Evolutionary conservation across 805 yeast genomes (phyloP), one percentile per base, ranked within the genome.

Genomic region (Cyberlindnera japonica): DNA sequence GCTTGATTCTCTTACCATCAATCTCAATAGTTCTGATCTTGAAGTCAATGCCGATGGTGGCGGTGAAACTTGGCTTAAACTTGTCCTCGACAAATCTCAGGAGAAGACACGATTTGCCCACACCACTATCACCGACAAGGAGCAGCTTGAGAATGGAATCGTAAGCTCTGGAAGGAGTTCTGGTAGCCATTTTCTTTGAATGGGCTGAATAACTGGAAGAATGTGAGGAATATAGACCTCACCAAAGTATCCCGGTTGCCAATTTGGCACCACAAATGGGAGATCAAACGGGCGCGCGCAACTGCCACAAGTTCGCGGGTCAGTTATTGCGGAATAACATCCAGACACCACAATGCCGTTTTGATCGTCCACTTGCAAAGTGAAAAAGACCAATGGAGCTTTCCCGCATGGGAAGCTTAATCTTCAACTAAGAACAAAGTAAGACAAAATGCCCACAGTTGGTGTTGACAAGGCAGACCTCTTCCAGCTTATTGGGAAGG

Each of bases 41-140:
- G 76, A 93, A 93, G 65, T 93, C 99, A 57, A 93, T 93, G 40
- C 99, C 99, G 57, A 93, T 93, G 35, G 99, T 93, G 44, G 98
- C 89, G 67, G 93, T 93, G 66, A 91, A 93, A 16, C 93, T 80
- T 5, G 98, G 97, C 56, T 91, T 90, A 71, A 93, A 93, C 65
- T 89, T 90, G 66, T 91, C 97, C 55, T 89, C 96, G 45, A 91
- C 95, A 67, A 91, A 91, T 60, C 98, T 79, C 49, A 91, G 77
- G 55, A 90, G 71, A 45, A 90, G 73, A 72, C 97, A 91, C 30
- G 97, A 83, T 59, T 85, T 85, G 26, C 95, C 95, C 33, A 85
- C 93, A 45, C 87, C 87, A 23, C 95, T 85, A 68, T 90, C 96
- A 43, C 98, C 98, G 50, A 91, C 95, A 52, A 91, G 77, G 53